Conservation (phyloP, 768 basidiomycete species). For the Phaeotremella fagi region DNA sequence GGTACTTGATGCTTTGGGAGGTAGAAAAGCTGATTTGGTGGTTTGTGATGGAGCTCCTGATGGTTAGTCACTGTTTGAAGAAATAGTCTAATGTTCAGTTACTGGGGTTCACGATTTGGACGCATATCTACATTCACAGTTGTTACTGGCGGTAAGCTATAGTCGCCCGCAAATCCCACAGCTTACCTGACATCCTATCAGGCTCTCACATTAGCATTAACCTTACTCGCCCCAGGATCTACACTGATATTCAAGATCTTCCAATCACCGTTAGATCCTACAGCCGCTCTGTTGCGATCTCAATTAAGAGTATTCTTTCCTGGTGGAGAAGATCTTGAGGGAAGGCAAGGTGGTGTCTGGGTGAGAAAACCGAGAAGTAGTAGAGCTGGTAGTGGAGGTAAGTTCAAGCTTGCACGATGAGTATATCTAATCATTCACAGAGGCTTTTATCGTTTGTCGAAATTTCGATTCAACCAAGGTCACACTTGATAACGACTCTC, state of each 20-base stretch:
- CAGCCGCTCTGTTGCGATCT: slow-evolving; percentile 48
- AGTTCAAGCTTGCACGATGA: slow-evolving; percentile 20
- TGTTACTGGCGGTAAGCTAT: slow-evolving; percentile 50
- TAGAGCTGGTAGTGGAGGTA: slow-evolving; percentile 50
- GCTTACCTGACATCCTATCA: slow-evolving; percentile 8
- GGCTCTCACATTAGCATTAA: slow-evolving; percentile 51
- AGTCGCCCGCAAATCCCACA: no score
- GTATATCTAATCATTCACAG: slow-evolving; percentile 21
- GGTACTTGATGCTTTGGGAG: slow-evolving; percentile 50
- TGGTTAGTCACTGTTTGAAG: slow-evolving; percentile 30
- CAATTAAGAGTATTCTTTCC: slow-evolving; percentile 51
- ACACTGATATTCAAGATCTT: slow-evolving; percentile 54
- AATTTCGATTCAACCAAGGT: slow-evolving; percentile 45
- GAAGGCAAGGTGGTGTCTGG: slow-evolving; percentile 49
- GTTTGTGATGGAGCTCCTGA: slow-evolving; percentile 55
- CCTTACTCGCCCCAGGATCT: slow-evolving; percentile 49
- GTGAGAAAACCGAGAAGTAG: slow-evolving; percentile 52
- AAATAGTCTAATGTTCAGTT: slow-evolving; percentile 30
- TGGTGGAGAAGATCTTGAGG: slow-evolving; percentile 31
- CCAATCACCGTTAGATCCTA: slow-evolving; percentile 45
- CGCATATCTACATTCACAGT: slow-evolving; percentile 52
- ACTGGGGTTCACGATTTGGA: slow-evolving; percentile 54
- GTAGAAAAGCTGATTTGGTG: slow-evolving; percentile 50
- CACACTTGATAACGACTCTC: slow-evolving; percentile 23
- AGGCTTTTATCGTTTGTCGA: slow-evolving; percentile 51